Conservation (phyloP, 1,284 basidiomycete species). For the Malassezia brasiliensis region DNA sequence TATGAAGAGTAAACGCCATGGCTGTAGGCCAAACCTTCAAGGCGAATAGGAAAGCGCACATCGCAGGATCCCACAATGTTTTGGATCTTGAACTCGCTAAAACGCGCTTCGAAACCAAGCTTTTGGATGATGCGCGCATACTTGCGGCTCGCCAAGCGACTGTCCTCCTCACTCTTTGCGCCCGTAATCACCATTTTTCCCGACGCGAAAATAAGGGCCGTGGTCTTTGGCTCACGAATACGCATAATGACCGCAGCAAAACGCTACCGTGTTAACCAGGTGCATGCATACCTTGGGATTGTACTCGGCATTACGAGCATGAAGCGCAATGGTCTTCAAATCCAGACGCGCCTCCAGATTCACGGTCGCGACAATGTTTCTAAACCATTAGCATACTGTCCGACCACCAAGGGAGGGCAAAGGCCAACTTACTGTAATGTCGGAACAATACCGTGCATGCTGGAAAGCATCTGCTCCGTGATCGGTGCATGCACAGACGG, state of each 20-base stretch:
- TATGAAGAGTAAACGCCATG: slow-evolving; percentile 98
- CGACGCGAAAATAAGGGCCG: slow-evolving; percentile 96
- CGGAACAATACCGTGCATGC: slow-evolving; percentile 49
- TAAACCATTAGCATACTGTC: slow-evolving; percentile 24
- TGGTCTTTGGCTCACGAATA: slow-evolving; percentile 98
- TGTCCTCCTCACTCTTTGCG: slow-evolving; percentile 97
- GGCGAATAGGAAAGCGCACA: slow-evolving; percentile 96
- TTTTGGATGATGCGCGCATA: slow-evolving; percentile 99
- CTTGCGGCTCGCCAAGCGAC: slow-evolving; percentile 89
- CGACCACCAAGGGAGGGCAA: background rate
- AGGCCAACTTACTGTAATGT: slow-evolving; percentile 48
- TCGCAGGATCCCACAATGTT: slow-evolving; percentile 95
- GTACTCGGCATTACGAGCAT: slow-evolving; percentile 97
- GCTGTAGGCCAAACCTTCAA: slow-evolving; percentile 93
- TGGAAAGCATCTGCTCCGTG: slow-evolving; percentile 37
- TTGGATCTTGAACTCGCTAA: slow-evolving; percentile 99
- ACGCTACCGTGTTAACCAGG: slow-evolving; percentile 58
- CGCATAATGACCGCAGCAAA: slow-evolving; percentile 99
- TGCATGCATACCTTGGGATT: slow-evolving; percentile 73
- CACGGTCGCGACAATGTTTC: slow-evolving; percentile 97
- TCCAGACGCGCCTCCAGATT: slow-evolving; percentile 94
- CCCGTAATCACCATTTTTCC: slow-evolving; percentile 99
- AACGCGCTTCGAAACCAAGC: slow-evolving; percentile 97
- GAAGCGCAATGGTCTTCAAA: slow-evolving; percentile 94
- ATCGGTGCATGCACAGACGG: slow-evolving; percentile 13